Conservation (phyloP, 768 basidiomycete species). For the Mrakia frigida region DNA sequence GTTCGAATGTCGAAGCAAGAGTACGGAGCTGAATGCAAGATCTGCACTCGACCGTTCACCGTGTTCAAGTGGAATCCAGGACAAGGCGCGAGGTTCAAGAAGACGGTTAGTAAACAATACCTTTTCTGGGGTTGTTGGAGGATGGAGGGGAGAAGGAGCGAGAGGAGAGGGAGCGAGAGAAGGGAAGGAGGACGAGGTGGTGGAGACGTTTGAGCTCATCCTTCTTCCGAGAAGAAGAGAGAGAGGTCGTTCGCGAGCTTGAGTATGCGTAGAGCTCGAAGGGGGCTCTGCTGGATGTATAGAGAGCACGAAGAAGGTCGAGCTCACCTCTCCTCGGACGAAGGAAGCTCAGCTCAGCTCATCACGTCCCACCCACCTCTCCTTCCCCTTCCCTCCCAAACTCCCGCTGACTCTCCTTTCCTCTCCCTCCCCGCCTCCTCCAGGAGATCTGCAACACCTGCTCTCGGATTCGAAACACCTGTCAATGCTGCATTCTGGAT, state of each 20-base stretch:
- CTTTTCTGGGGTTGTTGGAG: neutral
- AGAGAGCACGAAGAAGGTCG: neutral
- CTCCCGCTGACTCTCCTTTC: constrained; percentile 56
- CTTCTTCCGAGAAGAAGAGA: no score
- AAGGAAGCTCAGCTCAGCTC: neutral
- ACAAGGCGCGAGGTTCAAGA: constrained; percentile 84
- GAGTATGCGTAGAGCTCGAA: no score
- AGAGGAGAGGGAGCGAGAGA: neutral
- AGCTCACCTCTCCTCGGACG: neutral
- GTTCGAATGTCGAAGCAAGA: constrained; percentile 72
- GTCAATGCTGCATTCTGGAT: constrained; percentile 95
- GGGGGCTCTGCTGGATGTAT: no score
- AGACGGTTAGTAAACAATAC: constrained; percentile 52
- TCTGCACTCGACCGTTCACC: constrained; percentile 92
- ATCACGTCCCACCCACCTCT: neutral
- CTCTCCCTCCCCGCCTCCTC: neutral
- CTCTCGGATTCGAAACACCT: constrained; percentile 71
- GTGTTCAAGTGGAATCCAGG: constrained; percentile 98
- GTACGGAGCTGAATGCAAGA: constrained; percentile 91
- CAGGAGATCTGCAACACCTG: constrained; percentile 31
- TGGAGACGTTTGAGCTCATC: neutral
- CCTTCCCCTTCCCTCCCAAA: constrained; percentile 68
- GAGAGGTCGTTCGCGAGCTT: no score
- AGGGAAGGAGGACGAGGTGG: neutral
- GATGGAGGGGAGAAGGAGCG: neutral